These are phyloP conservation scores for Pleurotus djamor DNA, from an alignment of 768 basidiomycete species.

Conservation along the genomic window DNA sequence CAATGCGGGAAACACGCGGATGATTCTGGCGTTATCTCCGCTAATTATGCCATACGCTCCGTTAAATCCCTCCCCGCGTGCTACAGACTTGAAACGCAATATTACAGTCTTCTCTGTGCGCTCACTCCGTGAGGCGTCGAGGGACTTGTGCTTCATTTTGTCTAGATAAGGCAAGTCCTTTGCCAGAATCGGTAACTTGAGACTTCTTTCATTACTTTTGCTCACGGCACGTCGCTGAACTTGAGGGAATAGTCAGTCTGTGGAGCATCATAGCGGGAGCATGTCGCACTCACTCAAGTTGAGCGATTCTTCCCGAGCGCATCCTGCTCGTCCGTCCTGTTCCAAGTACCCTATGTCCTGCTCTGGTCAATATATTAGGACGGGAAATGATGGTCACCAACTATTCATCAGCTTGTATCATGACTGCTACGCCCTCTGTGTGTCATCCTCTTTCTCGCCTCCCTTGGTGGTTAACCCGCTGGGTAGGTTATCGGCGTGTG, in stretches of 20 bases:
- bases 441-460: background rate
- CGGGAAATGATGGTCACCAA: background rate
- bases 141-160: background rate
- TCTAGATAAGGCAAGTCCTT: too few species aligned
- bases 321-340: background rate
- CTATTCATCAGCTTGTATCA: background rate
- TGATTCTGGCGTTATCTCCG: background rate
- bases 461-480: background rate
- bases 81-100: background rate
- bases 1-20: too few species aligned
- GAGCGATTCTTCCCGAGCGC: background rate
- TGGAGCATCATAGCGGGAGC: background rate
- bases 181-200: too few species aligned
- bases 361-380: background rate
- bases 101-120: background rate
- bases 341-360: background rate
- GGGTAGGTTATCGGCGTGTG: background rate
- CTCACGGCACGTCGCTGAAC: background rate
- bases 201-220: background rate
- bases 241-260: background rate
- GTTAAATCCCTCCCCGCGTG: background rate
- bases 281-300: background rate
- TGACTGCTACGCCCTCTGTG: background rate
- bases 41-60: background rate
- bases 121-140: background rate